Conservation (phyloP, 2,329 filamentous ascomycete species). For the Aspergillus cejpii region DNA sequence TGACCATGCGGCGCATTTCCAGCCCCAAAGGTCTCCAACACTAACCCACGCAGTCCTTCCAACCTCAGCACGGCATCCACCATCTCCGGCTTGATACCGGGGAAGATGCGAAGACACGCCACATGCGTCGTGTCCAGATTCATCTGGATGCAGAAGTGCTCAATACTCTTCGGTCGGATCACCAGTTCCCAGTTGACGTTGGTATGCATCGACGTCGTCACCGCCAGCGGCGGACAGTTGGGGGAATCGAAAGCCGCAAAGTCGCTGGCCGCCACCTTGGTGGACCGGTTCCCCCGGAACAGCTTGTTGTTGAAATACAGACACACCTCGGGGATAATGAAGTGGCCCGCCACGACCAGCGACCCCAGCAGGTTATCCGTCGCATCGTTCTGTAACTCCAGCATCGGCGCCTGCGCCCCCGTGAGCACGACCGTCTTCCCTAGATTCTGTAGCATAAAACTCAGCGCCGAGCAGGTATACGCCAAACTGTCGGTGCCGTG, state of each 20-base stretch:
- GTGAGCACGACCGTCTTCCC: slow-evolving; percentile 89
- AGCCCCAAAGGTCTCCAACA: slow-evolving; percentile 88
- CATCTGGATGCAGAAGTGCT: slow-evolving; percentile 66
- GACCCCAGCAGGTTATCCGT: slow-evolving; percentile 85
- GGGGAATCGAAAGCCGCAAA: slow-evolving; percentile 85
- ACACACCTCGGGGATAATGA: slow-evolving; percentile 87
- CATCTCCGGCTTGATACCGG: slow-evolving; percentile 90
- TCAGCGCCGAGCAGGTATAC: slow-evolving; percentile 83
- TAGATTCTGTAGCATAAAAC: slow-evolving; percentile 86
- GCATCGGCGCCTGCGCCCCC: slow-evolving; percentile 76
- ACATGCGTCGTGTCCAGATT: slow-evolving; percentile 82
- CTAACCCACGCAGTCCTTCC: slow-evolving; percentile 69
- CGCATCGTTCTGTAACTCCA: slow-evolving; percentile 83
- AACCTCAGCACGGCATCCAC: slow-evolving; percentile 73
- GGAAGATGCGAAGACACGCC: slow-evolving; percentile 82
- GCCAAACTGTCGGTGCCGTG: slow-evolving; percentile 86
- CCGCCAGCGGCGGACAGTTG: slow-evolving; percentile 75
- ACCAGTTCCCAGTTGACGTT: slow-evolving; percentile 75
- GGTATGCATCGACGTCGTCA: slow-evolving; percentile 71
- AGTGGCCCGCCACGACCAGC: slow-evolving; percentile 83
- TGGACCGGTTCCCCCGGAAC: slow-evolving; percentile 79
- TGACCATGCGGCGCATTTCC: slow-evolving; percentile 81
- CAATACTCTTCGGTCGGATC: slow-evolving; percentile 64
- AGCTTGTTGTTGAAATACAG: slow-evolving; percentile 90
- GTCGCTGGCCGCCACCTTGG: slow-evolving; percentile 77